Percentiles rank a stretch among this genome's conserved stretches.
phyloP scores from a whole-genome alignment of 345 rosid species.

The Bruguiera sexangula region DNA sequence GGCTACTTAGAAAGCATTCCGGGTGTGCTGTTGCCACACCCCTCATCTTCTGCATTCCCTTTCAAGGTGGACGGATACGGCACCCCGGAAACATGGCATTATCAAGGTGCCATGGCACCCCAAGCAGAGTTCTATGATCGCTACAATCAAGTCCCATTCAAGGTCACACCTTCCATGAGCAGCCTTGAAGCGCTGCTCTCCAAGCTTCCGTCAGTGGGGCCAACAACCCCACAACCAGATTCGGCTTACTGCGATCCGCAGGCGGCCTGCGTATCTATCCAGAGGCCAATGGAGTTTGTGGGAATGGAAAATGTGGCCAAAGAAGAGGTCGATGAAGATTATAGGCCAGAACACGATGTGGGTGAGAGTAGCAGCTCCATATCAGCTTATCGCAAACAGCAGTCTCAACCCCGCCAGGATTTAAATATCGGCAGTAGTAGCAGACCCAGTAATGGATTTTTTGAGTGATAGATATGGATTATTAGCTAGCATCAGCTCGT shows the following conservation, averaged over 20 bases:
- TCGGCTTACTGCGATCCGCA: slow-evolving; percentile 15
- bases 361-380: slow-evolving; percentile 48
- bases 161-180: slow-evolving; percentile 89
- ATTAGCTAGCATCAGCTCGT: neutral
- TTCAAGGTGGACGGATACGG: slow-evolving; percentile 36
- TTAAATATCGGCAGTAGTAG: slow-evolving; percentile 18
- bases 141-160: slow-evolving; percentile 39
- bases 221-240: slow-evolving; percentile 24
- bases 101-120: slow-evolving; percentile 38
- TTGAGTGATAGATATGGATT: slow-evolving; percentile 8
- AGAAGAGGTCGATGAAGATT: slow-evolving; percentile 1
- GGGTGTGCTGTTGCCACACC: slow-evolving; percentile 90
- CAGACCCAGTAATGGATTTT: slow-evolving; percentile 11
- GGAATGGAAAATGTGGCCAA: neutral
- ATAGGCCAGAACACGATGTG: neutral
- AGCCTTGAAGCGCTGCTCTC: slow-evolving; percentile 96
- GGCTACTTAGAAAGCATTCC: slow-evolving; percentile 92
- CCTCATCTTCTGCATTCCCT: slow-evolving; percentile 75
- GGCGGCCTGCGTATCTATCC: neutral
- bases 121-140: slow-evolving; percentile 41
- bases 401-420: slow-evolving; percentile 29
- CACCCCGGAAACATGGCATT: slow-evolving; percentile 52
- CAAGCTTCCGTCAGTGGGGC: slow-evolving; percentile 88
- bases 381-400: slow-evolving; percentile 31
- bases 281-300: neutral